Evolutionary conservation across 2,329 filamentous ascomycete species (phyloP), one percentile per base, ranked within the genome.

Genomic region (Dothistroma septosporum): DNA sequence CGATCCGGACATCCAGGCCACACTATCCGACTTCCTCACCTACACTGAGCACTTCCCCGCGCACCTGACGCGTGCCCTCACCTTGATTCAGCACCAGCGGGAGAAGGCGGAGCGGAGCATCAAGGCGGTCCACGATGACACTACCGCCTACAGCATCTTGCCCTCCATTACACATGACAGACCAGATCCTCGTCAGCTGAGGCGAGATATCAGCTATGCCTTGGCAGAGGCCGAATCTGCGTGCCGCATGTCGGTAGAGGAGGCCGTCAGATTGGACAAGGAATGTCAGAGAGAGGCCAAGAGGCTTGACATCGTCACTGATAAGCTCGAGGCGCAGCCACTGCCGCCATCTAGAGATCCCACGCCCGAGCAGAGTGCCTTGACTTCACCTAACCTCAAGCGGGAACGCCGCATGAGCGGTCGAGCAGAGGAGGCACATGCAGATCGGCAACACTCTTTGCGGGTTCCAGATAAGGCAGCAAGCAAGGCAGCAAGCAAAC

Each of bases 21-120:
- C 85, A 28, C 83, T 88, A 50, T 86, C 84, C 65, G 85, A 88
- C 73, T 88, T 85, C 73, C 82, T 87, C 61, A 85, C 87, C 73
- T 88, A 87, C 75, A 88, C 85, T 64, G 85, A 88, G 75, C 87
- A 86, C 77, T 85, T 87, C 60, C 85, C 85, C 35, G 84, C 85
- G 10, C 85, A 87, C 71, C 77, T 88, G 24, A 79, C 82, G 61
- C 85, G 85, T 68, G 87, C 85, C 64, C 76, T 88, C 57, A 85
- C 82, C 55, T 78, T 88, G 60, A 86, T 88, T 68, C 78, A 80
- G 64, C 76, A 81, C 62, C 79, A 82, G 64, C 78, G 82, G 62
- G 67, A 71, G 37, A 74, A 74, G 55, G 80, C 79, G 61, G 69
- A 75, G 62, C 70, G 75, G 14, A 76, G 74, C 54, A 77, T 79